Evolutionary conservation across 2,329 filamentous ascomycete genomes (phyloP), one percentile per base, ranked within the genome.

Genomic region (Epichloe coenophiala): DNA sequence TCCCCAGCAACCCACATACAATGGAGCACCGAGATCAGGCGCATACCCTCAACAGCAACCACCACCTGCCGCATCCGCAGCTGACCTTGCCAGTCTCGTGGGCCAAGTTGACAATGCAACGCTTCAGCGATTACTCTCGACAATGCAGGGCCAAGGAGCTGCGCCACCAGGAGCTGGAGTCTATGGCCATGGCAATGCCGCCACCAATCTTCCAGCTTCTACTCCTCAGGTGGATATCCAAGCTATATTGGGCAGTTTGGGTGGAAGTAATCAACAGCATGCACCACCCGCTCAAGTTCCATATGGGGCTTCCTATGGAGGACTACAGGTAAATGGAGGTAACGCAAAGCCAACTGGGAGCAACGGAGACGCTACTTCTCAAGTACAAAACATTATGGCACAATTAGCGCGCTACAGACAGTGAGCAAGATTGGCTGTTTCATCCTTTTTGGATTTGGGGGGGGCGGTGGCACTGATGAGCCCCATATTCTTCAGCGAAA

Each of bases 361-460:
- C 21, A 56, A 61, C 50, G 60, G 61, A 12, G 66, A 68, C 50
- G 65, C 70, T 12, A 69, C 72, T 8, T 70, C 81, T 12, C 73
- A 80, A 49, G 74, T 88, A 58, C 78, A 84, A 62, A 84, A 86
- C 58, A 86, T 89, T 48, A 84, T 89, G 77, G 81, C 83, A 13
- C 81, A 86, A 59, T 68, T 88, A 53, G 78, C 82, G 45, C 79
- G 77, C 57, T 84, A 79, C 60, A 74, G 81, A 55, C 76, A 81
- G 61, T 80, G 44, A 57, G 17, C 21, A 43, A 39, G 19, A 27
- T 33, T 9, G n/a, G n/a, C 19, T 42, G 21, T 40, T 12, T 42
- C 11, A 8, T 21, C 21, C 12, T 42, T 13, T 43, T 33, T 43
- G 15, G 8, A 8, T 23, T 44, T 27, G 17, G 44, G 17, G 6